These are phyloP conservation scores for Hydnomerulius pinastri DNA, from an alignment of 768 basidiomycete species.

Conservation along the genomic window DNA sequence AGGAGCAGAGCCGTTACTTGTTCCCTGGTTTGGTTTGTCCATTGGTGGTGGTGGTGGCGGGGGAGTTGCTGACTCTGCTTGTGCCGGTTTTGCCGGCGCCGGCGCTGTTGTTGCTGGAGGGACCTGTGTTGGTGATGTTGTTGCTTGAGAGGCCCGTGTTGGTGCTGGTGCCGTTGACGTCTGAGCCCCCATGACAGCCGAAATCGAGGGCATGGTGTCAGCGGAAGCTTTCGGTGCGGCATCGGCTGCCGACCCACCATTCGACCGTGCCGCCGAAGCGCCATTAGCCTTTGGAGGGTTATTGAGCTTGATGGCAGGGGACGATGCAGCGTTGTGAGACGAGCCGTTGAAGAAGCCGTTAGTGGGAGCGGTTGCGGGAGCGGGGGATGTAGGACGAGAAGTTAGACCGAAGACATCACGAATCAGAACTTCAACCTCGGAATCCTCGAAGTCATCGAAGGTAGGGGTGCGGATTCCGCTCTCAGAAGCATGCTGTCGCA, in stretches of 20 bases:
- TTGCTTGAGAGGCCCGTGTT: neutral
- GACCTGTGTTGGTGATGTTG: neutral
- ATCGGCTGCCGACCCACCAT: conserved; percentile 34
- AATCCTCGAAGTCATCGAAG: conserved; percentile 34
- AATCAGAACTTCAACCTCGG: conserved; percentile 25
- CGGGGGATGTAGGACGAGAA: conserved; percentile 28
- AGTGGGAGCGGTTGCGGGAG: conserved; percentile 5
- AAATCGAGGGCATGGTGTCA: conserved; percentile 23
- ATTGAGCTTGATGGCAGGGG: conserved; percentile 21
- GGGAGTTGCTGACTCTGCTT: neutral
- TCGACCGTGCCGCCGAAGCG: conserved; percentile 21
- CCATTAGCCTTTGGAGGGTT: conserved; percentile 23
- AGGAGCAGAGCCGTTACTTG: neutral
- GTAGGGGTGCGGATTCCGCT: conserved; percentile 33
- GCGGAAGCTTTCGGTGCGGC: conserved; percentile 16
- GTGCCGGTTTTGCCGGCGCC: neutral
- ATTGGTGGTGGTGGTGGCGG: neutral
- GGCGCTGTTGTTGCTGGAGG: neutral
- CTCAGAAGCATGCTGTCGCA: conserved; percentile 36
- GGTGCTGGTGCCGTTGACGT: neutral
- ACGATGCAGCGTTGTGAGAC: neutral
- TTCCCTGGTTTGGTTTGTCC: conserved; percentile 5
- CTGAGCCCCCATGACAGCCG: conserved; percentile 16
- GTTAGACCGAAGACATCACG: conserved; percentile 31
- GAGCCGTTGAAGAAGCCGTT: conserved; percentile 13